phyloP scores from a whole-genome alignment of 305 asterid genomes.

The Fraxinus sp. region DNA sequence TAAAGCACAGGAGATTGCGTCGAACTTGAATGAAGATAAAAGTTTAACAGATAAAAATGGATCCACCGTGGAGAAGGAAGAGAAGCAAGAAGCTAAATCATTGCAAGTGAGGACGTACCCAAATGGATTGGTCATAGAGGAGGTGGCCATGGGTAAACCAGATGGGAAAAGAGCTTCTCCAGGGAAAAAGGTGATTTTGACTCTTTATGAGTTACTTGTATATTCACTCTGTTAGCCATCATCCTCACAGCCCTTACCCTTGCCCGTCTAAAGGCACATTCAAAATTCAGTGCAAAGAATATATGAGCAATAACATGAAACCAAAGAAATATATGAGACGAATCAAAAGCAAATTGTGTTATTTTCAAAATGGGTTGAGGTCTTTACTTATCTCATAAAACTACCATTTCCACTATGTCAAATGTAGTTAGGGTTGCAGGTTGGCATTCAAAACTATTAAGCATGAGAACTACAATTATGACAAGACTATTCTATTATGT shows the following conservation, averaged over 20 bases:
- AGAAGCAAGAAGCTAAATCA: constrained; percentile 49
- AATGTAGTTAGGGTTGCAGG: neutral
- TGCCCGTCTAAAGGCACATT: neutral
- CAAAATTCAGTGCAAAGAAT: neutral
- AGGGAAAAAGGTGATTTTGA: constrained; percentile 64
- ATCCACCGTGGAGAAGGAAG: constrained; percentile 37
- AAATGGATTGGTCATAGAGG: constrained; percentile 83
- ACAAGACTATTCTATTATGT: neutral
- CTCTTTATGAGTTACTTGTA: neutral
- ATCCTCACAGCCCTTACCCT: neutral
- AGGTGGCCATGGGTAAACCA: constrained; percentile 87
- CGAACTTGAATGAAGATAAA: constrained; percentile 36
- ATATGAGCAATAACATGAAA: neutral
- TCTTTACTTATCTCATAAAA: neutral
- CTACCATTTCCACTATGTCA: neutral
- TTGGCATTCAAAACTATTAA: neutral
- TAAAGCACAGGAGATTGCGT: constrained; percentile 42
- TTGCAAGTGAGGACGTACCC: constrained; percentile 66
- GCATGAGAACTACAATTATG: neutral
- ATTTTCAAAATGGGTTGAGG: neutral
- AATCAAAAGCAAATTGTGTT: neutral
- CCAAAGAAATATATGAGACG: neutral
- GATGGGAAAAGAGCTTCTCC: constrained; percentile 78
- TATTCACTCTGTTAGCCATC: neutral
- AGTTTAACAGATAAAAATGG: constrained; percentile 31